Percentiles rank a stretch among this genome's conserved stretches.
phyloP scores from a whole-genome alignment of 495 filamentous ascomycete species.

The Penicillium parvum region DNA sequence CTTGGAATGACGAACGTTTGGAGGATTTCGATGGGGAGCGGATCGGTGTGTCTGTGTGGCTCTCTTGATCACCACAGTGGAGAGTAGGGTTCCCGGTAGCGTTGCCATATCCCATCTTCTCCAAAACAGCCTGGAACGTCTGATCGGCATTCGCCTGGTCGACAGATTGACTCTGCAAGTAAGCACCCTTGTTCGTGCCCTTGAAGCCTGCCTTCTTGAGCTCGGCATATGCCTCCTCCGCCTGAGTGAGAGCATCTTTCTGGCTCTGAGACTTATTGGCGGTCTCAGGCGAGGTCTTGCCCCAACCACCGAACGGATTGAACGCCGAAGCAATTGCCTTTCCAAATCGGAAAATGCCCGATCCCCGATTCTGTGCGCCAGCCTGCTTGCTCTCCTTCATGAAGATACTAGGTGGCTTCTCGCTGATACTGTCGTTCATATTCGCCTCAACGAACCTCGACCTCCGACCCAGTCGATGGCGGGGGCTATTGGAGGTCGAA shows the following conservation, averaged over 20 bases:
- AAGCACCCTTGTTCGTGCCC: conserved; percentile 40
- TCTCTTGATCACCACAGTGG: not conserved
- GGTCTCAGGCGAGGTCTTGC: conserved; percentile 29
- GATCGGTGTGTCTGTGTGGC: conserved; percentile 1
- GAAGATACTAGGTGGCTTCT: conserved; percentile 61
- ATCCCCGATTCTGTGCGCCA: conserved; percentile 21
- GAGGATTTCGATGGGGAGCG: conserved; percentile 26
- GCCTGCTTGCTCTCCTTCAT: conserved; percentile 37
- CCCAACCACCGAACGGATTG: conserved; percentile 49
- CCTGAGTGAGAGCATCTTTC: conserved; percentile 43
- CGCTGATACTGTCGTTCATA: conserved; percentile 71
- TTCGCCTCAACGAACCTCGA: conserved; percentile 69
- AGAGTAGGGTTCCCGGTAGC: not conserved
- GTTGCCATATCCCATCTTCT: conserved; percentile 31
- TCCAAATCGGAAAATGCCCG: conserved; percentile 56
- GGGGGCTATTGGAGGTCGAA: conserved; percentile 16
- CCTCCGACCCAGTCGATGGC: conserved; percentile 33
- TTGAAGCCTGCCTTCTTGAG: conserved; percentile 57
- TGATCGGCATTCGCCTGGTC: conserved; percentile 28
- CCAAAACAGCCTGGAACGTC: conserved; percentile 39
- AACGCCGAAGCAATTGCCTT: conserved; percentile 54
- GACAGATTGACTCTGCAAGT: conserved; percentile 21
- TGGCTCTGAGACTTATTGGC: conserved; percentile 25
- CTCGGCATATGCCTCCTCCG: conserved; percentile 55
- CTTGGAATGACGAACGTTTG: conserved; percentile 36